Evolutionary conservation across 129 eudicot species (phyloP), one percentile per base, ranked within the genome.

Genomic region (Heracleum sosnowskyi): DNA sequence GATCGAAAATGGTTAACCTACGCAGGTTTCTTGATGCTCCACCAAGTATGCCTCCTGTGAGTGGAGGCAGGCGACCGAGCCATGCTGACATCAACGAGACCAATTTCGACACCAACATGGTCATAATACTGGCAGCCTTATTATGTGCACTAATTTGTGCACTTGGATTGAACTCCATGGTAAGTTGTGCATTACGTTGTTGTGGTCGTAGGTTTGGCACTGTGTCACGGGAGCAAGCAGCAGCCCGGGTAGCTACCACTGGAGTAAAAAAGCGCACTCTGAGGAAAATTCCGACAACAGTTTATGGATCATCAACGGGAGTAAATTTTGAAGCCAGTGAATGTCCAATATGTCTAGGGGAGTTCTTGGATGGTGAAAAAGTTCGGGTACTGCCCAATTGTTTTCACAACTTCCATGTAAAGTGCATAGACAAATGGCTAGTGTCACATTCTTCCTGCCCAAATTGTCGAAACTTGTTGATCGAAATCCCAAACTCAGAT

Each of bases 331-430:
- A 68, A 34, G 79, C 76, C 13, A 75, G 82, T 12, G 91, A 87
- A 44, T 90, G 91, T 81, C 76, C 91, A 0, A 90, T 87, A 46
- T 89, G 93, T 74, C 83, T 89, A n/a, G 93, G 86, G 74, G 93
- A 89, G 24, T 89, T 89, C 80, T 76, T 77, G 45, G 79, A 85
- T n/a, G 91, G 93, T 28, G 93, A 87, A 79, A 85, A 75, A 62
- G 84, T 83, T 18, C 66, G 90, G 78, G 88, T 85, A 40, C 77
- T 85, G 77, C 91, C 91, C 2, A 83, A 86, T 60, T 89, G 92
- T 84, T 80, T 78, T 53, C 92, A 89, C 60, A 84, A 86, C 76
- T 89, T 89, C 78, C 92, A 89, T 79, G 90, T 89, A 36, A 82
- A 80, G 80, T 89, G 92, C 76, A 86, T 89, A 13, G 92, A 89